phyloP scores from a whole-genome alignment of 2,329 filamentous ascomycete species.

The Alternaria sp. region DNA sequence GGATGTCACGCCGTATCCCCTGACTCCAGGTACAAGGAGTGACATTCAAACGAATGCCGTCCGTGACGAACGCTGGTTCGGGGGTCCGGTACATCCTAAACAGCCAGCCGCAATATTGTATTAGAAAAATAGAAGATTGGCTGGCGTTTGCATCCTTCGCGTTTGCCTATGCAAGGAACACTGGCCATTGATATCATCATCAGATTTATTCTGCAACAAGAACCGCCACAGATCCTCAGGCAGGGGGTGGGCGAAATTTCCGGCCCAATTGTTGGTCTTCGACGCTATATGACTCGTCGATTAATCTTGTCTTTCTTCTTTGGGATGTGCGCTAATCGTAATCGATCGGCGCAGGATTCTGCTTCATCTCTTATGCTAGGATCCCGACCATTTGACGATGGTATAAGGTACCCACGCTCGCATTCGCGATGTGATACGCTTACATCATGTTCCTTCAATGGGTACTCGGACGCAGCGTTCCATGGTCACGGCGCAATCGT shows the following conservation, averaged over 20 bases:
- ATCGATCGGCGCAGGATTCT: conserved; percentile 7
- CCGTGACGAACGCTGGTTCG: conserved; percentile 1
- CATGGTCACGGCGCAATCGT: not conserved
- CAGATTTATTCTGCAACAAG: not conserved
- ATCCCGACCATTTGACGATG: conserved; percentile 2
- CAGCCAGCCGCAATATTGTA: not conserved
- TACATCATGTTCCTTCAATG: conserved; percentile 8
- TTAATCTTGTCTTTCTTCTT: not conserved
- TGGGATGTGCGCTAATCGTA: conserved; percentile 1
- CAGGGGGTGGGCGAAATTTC: not conserved
- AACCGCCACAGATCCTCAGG: not conserved
- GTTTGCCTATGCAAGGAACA: not conserved
- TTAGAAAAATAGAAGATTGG: not conserved
- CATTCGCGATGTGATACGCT: not conserved
- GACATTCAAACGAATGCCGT: not conserved
- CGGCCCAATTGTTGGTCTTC: conserved; percentile 5
- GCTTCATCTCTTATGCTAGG: conserved; percentile 10
- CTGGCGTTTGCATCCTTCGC: not conserved
- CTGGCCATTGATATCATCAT: not conserved
- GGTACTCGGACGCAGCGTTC: not conserved
- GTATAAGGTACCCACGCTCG: conserved; percentile 2
- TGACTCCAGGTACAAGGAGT: conserved; percentile 3
- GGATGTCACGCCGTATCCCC: not conserved
- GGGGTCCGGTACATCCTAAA: not conserved
- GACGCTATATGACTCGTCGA: conserved; percentile 4